Conservation (phyloP, 352 stramenopile genomes). For the Phytophthora colocasiae region DNA sequence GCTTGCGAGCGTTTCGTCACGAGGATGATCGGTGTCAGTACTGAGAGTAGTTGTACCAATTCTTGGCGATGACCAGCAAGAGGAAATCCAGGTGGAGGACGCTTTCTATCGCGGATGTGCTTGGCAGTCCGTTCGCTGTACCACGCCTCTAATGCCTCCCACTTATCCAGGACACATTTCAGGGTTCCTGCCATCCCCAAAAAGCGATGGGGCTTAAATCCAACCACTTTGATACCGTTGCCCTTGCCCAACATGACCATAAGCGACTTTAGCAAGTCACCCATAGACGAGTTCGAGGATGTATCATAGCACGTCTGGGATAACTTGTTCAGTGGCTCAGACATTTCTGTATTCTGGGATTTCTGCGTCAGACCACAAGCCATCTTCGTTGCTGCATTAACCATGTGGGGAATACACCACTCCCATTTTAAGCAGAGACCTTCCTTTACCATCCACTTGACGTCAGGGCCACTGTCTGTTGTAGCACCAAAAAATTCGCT, state of each 20-base stretch:
- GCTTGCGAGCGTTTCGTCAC: slow-evolving; percentile 4
- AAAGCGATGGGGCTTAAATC: slow-evolving; percentile 11
- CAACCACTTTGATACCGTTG: slow-evolving; percentile 2
- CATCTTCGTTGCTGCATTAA: slow-evolving; percentile 10
- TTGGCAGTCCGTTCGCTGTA: slow-evolving; percentile 4
- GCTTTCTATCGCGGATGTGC: background rate
- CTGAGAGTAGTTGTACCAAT: background rate
- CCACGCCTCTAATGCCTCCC: background rate
- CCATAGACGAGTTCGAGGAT: background rate
- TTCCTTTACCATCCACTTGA: slow-evolving; percentile 9
- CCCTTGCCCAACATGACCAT: slow-evolving; percentile 1
- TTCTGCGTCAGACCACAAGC: background rate
- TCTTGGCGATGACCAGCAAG: background rate
- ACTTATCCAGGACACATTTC: background rate
- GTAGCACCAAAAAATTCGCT: slow-evolving; percentile 4
- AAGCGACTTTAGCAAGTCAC: background rate
- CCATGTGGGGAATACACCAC: slow-evolving; percentile 11
- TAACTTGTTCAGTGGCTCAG: slow-evolving; percentile 1
- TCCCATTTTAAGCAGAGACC: slow-evolving; percentile 1
- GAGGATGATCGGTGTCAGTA: background rate
- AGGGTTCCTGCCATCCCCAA: slow-evolving; percentile 2
- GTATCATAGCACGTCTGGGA: background rate
- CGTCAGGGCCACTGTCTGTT: slow-evolving; percentile 2
- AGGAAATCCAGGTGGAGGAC: background rate
- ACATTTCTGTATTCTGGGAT: background rate